Base-by-base conservation (phyloP, 805 yeast species). In the Teunomyces tritomae region DNA sequence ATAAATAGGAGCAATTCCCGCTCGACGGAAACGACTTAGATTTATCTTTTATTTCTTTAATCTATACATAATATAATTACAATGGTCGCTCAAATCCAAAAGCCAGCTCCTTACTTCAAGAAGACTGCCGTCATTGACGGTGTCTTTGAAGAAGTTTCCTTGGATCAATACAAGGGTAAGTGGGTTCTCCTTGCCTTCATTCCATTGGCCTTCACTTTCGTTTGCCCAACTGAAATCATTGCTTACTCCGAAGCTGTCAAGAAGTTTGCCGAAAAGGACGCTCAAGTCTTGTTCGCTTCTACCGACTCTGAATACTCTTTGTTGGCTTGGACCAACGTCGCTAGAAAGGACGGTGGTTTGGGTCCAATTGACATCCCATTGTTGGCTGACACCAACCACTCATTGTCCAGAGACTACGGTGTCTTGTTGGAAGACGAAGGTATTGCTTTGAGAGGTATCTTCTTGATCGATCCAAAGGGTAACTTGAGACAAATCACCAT, bases 141-240 rank as follows among this genome's bases (percentile, higher is more conserved):
- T 75, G 78, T 82, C 57, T 92, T 94, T 69, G 98, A 94, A 80
- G 97, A 94, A 67, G 80, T 94, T 62, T 80, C 96, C 52, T 84
- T 94, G 62, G 98, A 92, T 65, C 87, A 89, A 76, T 94, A 85
- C 88, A 85, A 85, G 79, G 99, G 99, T 68, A 89, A 94, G 77
- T 94, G 97, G 96, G 97, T 94, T 59, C 76, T 94, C 57, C 81
- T 94, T 65, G 98, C 95, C 55, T 94, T 94, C 79, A 86, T 94
- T 71, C 99, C 99, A 74, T 79, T 92, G 82, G 99, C 99, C 45
- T 94, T 94, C 91, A 94, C 99, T 52, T 94, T 94, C 62, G 98
- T 94, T 56, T 94, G 99, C 79, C 99, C 99, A 74, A 94, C 99
- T 60, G 98, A 94, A 81, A 91, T 94, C 79, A 85, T 94, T 74